A percentile compares a stretch with the other conserved stretches of the same genome.
These are phyloP conservation scores for Colletotrichum higginsianum DNA, from an alignment of 2,329 filamentous ascomycete genomes.

Conservation along the genomic window DNA sequence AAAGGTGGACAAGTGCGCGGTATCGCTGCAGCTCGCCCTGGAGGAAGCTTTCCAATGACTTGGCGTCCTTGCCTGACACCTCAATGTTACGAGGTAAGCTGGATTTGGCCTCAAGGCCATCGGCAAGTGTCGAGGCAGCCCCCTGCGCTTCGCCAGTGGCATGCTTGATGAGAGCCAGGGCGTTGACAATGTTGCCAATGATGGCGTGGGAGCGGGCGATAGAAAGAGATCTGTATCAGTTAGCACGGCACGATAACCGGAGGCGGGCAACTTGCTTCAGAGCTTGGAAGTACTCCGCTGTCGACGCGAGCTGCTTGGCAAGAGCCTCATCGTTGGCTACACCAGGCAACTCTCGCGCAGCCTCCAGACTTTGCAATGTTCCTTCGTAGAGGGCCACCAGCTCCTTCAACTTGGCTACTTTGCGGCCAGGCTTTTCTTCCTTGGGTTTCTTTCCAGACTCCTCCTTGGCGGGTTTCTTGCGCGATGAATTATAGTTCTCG, in stretches of 20 bases:
- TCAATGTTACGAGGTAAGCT: slow-evolving; percentile 75
- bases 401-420: slow-evolving; percentile 86
- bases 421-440: slow-evolving; percentile 80
- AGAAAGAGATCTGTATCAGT: slow-evolving; percentile 77
- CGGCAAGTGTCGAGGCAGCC: slow-evolving; percentile 62
- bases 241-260: slow-evolving; percentile 35
- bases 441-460: slow-evolving; percentile 56
- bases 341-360: slow-evolving; percentile 89
- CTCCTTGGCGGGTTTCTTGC: slow-evolving; percentile 68
- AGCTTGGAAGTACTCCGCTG: slow-evolving; percentile 87
- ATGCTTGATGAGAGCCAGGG: slow-evolving; percentile 86
- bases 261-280: slow-evolving; percentile 75
- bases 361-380: slow-evolving; percentile 90
- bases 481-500: slow-evolving; percentile 62
- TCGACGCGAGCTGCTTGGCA: slow-evolving; percentile 82
- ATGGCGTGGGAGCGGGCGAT: slow-evolving; percentile 89
- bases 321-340: slow-evolving; percentile 87
- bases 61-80: slow-evolving; percentile 71
- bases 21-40: slow-evolving; percentile 82
- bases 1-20: slow-evolving; percentile 88
- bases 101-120: slow-evolving; percentile 44
- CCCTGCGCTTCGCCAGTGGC: slow-evolving; percentile 74
- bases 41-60: slow-evolving; percentile 74
- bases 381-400: slow-evolving; percentile 92
- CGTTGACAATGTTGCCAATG: slow-evolving; percentile 79